phyloP scores from a whole-genome alignment of 2,329 filamentous ascomycete genomes.

The Penicillium sp. region DNA sequence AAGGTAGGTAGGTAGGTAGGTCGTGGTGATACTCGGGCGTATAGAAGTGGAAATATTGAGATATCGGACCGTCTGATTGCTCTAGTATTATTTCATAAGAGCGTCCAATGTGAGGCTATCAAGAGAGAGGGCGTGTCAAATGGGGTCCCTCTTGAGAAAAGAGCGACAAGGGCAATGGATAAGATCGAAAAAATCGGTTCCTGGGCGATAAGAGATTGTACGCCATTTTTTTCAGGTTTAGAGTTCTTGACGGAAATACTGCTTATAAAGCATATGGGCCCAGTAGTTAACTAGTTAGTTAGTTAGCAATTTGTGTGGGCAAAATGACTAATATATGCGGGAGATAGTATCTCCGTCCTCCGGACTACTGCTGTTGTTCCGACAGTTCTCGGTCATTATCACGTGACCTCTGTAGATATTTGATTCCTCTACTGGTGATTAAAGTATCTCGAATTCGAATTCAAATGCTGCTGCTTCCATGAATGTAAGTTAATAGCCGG shows the following conservation, averaged over 20 bases:
- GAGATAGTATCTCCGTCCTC: too few relatives aligned
- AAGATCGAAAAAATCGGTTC: conserved; percentile 17
- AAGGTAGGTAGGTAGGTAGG: not conserved
- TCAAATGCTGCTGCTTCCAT: too few relatives aligned
- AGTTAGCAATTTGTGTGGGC: too few relatives aligned
- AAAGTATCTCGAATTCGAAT: too few relatives aligned
- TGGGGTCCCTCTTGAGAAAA: conserved; percentile 5
- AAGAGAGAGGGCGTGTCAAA: not conserved
- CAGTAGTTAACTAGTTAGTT: too few relatives aligned
- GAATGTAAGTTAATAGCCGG: too few relatives aligned
- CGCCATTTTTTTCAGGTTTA: not conserved
- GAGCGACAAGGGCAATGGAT: conserved; percentile 15
- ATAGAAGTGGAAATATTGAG: not conserved
- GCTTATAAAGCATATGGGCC: too few relatives aligned
- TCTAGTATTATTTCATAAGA: not conserved
- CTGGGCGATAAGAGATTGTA: conserved; percentile 17
- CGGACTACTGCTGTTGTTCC: too few relatives aligned
- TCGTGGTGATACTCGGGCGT: not conserved
- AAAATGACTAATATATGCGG: too few relatives aligned
- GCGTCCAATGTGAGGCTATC: not conserved
- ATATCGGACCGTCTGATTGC: not conserved
- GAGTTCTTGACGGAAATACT: too few relatives aligned
- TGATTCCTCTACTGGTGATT: not conserved
- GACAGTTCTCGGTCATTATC: not conserved
- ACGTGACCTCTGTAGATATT: not conserved